Percentiles rank a stretch among this genome's conserved stretches.
phyloP scores from a whole-genome alignment of 2,329 filamentous ascomycete species.

The Pseudomassariella vexata region DNA sequence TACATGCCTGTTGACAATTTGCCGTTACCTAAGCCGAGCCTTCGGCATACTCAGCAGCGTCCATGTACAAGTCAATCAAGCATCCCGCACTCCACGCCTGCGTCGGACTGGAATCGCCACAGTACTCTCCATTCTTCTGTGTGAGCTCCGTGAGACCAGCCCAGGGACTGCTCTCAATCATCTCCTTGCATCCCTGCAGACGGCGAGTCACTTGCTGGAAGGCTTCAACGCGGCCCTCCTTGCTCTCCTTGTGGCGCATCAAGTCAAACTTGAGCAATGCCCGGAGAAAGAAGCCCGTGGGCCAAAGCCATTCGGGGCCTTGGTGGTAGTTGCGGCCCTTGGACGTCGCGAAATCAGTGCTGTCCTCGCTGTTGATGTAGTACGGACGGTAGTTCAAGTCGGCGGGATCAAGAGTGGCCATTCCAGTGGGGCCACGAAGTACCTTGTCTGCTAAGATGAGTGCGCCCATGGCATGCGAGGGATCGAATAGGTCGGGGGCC shows the following conservation, averaged over 20 bases:
- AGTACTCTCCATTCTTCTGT: slow-evolving; percentile 79
- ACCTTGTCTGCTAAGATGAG: slow-evolving; percentile 74
- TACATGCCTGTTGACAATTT: no score
- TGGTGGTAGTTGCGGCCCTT: slow-evolving; percentile 98
- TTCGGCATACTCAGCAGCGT: slow-evolving; percentile 59
- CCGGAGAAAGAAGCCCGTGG: slow-evolving; percentile 89
- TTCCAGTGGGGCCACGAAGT: slow-evolving; percentile 82
- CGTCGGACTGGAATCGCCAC: slow-evolving; percentile 85
- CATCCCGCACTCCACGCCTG: slow-evolving; percentile 96
- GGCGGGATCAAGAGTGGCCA: slow-evolving; percentile 89
- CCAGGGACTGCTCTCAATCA: slow-evolving; percentile 77
- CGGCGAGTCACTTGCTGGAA: slow-evolving; percentile 92
- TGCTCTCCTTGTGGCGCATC: slow-evolving; percentile 51
- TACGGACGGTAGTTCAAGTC: slow-evolving; percentile 92
- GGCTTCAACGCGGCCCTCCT: slow-evolving; percentile 70
- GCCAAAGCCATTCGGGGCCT: slow-evolving; percentile 97
- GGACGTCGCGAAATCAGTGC: slow-evolving; percentile 79
- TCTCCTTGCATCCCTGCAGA: slow-evolving; percentile 76
- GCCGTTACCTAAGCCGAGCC: no score
- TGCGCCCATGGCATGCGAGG: slow-evolving; percentile 70
- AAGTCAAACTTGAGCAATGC: slow-evolving; percentile 89
- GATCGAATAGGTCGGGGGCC: slow-evolving; percentile 80
- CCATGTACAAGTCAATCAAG: slow-evolving; percentile 92
- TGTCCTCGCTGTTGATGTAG: slow-evolving; percentile 94
- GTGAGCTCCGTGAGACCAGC: slow-evolving; percentile 89